Percentiles rank a stretch among this genome's conserved stretches.
Evolutionary conservation across 176 grass and related monocot genomes (phyloP).

Genomic region (Ananas comosus): DNA sequence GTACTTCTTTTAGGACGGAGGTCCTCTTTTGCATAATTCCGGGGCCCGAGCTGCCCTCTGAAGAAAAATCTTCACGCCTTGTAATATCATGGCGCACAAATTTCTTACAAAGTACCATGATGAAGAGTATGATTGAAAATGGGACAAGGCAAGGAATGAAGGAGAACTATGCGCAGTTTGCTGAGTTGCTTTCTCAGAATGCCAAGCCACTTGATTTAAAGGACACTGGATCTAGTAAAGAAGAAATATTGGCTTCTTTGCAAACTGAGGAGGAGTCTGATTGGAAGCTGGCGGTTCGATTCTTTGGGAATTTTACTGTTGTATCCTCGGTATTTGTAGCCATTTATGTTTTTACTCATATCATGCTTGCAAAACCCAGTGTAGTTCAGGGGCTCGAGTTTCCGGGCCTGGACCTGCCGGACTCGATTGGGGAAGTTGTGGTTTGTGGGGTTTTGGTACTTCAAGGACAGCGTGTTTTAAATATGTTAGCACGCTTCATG

Average conservation of each 20-base stretch:
- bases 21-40: conserved; percentile 60
- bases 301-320: conserved; percentile 84
- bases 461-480: conserved; percentile 69
- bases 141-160: conserved; percentile 80
- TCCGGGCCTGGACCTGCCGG: conserved; percentile 74
- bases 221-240: conserved; percentile 31
- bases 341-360: conserved; percentile 63
- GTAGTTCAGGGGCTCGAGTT: conserved; percentile 85
- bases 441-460: conserved; percentile 81
- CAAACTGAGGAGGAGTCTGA: conserved; percentile 54
- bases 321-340: conserved; percentile 52
- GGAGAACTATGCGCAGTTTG: conserved; percentile 63
- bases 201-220: conserved; percentile 61
- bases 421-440: conserved; percentile 86
- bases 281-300: conserved; percentile 62
- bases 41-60: conserved; percentile 52
- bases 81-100: conserved; percentile 74
- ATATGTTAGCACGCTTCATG: conserved; percentile 61
- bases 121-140: conserved; percentile 91
- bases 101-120: conserved; percentile 94
- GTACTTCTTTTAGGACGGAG: conserved; percentile 67
- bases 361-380: conserved; percentile 60
- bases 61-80: conserved; percentile 49
- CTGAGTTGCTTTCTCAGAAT: conserved; percentile 46
- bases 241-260: conserved; percentile 53